Percentiles rank a stretch among this genome's conserved stretches.
phyloP scores from a whole-genome alignment of 176 grass and related monocot species.

The Puya raimondii region DNA sequence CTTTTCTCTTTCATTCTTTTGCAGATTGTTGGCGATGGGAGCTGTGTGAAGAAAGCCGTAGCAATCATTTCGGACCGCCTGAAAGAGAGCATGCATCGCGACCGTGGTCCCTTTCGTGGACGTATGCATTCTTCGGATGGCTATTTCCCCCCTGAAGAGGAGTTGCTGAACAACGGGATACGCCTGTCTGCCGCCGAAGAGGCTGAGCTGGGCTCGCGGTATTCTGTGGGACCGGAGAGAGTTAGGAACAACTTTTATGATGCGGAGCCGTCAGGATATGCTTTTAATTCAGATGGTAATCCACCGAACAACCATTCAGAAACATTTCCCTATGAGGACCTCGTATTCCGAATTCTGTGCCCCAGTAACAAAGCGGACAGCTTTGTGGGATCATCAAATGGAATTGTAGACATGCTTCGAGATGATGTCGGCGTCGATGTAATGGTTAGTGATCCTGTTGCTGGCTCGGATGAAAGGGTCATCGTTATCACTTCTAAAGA shows the following conservation, averaged over 20 bases:
- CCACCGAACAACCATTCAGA: slow-evolving; percentile 44
- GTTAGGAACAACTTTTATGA: slow-evolving; percentile 38
- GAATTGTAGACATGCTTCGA: slow-evolving; percentile 75
- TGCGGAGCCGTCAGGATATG: slow-evolving; percentile 56
- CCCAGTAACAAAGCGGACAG: slow-evolving; percentile 68
- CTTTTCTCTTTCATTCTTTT: slow-evolving; percentile 2
- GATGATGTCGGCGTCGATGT: slow-evolving; percentile 85
- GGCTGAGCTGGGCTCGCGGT: slow-evolving; percentile 25
- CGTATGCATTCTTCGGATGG: slow-evolving; percentile 67
- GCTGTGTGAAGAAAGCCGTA: slow-evolving; percentile 80
- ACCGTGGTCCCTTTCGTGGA: slow-evolving; percentile 65
- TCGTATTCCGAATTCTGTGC: slow-evolving; percentile 94
- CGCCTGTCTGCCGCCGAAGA: slow-evolving; percentile 50
- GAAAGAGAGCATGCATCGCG: slow-evolving; percentile 92
- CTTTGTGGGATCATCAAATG: slow-evolving; percentile 46
- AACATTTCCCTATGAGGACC: slow-evolving; percentile 39
- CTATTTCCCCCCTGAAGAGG: slow-evolving; percentile 49
- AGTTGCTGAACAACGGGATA: slow-evolving; percentile 39
- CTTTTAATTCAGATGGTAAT: slow-evolving; percentile 70
- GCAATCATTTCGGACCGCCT: slow-evolving; percentile 68
- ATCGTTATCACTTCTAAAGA: slow-evolving; percentile 76
- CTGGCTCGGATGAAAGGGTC: slow-evolving; percentile 70
- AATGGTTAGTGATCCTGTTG: slow-evolving; percentile 54
- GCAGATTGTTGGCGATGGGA: slow-evolving; percentile 80
- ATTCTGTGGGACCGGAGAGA: slow-evolving; percentile 32